Evolutionary conservation across 768 basidiomycete genomes (phyloP).

Genomic region (Boletus sp.): DNA sequence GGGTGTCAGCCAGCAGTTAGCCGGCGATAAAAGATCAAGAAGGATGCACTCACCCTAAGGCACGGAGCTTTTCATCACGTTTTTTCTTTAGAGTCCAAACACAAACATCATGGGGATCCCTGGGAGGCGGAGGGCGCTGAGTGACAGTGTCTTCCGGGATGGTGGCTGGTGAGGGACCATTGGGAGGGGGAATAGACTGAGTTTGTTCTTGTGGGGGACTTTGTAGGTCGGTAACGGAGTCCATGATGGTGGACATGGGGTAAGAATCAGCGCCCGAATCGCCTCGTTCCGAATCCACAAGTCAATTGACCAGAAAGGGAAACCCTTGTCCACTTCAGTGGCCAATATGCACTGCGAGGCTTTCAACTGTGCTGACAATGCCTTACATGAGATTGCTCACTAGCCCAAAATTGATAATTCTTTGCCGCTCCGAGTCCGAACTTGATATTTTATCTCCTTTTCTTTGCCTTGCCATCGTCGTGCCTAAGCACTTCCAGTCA

Average conservation of each 20-base stretch:
- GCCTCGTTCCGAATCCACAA: too few species aligned
- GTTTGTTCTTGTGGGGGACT: background rate
- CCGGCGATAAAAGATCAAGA: background rate
- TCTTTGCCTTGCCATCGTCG: too few species aligned
- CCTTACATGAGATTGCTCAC: too few species aligned
- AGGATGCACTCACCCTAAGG: background rate
- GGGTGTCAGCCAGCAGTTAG: background rate
- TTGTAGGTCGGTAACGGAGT: background rate
- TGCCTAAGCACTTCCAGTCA: too few species aligned
- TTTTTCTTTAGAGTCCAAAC: background rate
- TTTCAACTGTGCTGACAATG: too few species aligned
- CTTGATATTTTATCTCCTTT: too few species aligned
- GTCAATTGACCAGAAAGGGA: too few species aligned
- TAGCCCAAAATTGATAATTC: too few species aligned
- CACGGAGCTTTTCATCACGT: background rate
- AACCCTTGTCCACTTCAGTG: too few species aligned
- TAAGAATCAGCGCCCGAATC: background rate
- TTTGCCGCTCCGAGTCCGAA: too few species aligned
- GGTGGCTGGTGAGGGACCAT: background rate
- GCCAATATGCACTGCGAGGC: too few species aligned
- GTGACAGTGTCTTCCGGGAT: background rate
- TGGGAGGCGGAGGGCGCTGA: background rate
- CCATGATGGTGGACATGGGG: constrained; percentile 20
- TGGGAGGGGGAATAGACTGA: background rate
- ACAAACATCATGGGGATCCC: background rate